Evolutionary conservation across 768 basidiomycete species (phyloP).

Genomic region (Gyrodon lividus): DNA sequence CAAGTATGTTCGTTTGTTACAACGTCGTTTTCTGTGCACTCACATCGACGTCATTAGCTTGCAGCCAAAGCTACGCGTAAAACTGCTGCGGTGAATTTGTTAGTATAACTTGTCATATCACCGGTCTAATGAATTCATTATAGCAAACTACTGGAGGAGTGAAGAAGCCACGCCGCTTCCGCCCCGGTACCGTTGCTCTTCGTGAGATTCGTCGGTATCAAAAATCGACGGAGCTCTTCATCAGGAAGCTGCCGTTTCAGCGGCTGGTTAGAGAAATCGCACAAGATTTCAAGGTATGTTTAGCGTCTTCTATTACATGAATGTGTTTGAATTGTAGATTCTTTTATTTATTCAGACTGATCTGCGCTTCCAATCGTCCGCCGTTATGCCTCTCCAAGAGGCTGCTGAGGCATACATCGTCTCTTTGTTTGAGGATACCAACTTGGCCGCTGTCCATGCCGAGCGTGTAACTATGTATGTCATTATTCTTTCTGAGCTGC

Average conservation of each 20-base stretch:
- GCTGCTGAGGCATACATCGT: conserved; percentile 79
- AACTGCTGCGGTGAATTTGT: conserved; percentile 35
- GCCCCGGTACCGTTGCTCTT: conserved; percentile 78
- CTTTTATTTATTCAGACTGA: conserved; percentile 47
- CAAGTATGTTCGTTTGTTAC: conserved; percentile 45
- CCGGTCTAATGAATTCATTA: background rate
- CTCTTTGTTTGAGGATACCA: conserved; percentile 72
- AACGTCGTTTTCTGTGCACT: conserved; percentile 22
- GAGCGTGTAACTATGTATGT: conserved; percentile 71
- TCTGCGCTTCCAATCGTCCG: conserved; percentile 84
- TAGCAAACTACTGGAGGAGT: conserved; percentile 68
- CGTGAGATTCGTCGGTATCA: conserved; percentile 83
- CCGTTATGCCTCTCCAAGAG: conserved; percentile 80
- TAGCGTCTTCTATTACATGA: background rate
- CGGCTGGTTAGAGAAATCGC: conserved; percentile 84
- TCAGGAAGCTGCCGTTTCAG: conserved; percentile 85
- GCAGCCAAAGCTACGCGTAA: conserved; percentile 61
- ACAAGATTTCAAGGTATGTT: conserved; percentile 77
- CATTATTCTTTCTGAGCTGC: background rate
- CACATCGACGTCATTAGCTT: conserved; percentile 42
- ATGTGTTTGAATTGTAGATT: conserved; percentile 5
- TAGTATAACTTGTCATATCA: background rate
- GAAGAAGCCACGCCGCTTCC: conserved; percentile 87
- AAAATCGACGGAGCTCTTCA: conserved; percentile 81
- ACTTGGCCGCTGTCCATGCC: conserved; percentile 78